These are phyloP conservation scores for Phytophthora megakarya DNA, from an alignment of 352 stramenopile species.

Conservation along the genomic window DNA sequence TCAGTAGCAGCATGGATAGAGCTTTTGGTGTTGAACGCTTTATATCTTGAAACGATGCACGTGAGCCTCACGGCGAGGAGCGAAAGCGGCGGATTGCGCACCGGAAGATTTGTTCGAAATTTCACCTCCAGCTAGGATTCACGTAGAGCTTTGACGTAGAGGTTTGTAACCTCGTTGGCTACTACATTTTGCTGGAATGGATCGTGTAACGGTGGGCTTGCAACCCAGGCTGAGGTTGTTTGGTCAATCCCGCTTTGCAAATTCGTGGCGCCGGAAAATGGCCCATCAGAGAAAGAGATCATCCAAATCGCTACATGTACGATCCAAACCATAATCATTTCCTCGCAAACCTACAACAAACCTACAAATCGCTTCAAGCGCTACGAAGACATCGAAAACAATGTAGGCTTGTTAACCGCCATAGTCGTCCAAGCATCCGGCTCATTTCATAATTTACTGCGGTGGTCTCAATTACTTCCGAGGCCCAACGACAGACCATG, in stretches of 20 bases:
- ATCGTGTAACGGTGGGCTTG: neutral
- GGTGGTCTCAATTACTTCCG: neutral
- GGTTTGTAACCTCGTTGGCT: neutral
- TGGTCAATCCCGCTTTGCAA: conserved; percentile 20
- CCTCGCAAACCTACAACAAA: conserved; percentile 3
- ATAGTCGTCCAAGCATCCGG: neutral
- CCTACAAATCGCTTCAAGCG: neutral
- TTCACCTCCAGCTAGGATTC: neutral
- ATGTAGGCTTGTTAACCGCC: neutral
- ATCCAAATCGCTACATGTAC: conserved; percentile 15
- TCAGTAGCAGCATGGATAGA: too few species aligned
- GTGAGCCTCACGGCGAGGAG: neutral
- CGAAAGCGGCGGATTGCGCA: neutral
- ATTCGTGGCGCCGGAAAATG: conserved; percentile 19
- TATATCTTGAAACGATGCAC: too few species aligned
- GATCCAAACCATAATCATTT: conserved; percentile 11
- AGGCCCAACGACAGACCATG: conserved; percentile 1
- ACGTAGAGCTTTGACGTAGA: conserved; percentile 7
- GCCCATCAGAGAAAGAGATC: conserved; percentile 19
- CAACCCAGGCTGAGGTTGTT: conserved; percentile 4
- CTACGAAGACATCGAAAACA: neutral
- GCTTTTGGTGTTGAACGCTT: too few species aligned
- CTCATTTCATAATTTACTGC: conserved; percentile 15
- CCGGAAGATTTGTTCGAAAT: neutral
- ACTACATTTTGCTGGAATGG: neutral